Evolutionary conservation across 2,329 filamentous ascomycete genomes (phyloP), one percentile per base, ranked within the genome.

Genomic region (Curvularia sp.): DNA sequence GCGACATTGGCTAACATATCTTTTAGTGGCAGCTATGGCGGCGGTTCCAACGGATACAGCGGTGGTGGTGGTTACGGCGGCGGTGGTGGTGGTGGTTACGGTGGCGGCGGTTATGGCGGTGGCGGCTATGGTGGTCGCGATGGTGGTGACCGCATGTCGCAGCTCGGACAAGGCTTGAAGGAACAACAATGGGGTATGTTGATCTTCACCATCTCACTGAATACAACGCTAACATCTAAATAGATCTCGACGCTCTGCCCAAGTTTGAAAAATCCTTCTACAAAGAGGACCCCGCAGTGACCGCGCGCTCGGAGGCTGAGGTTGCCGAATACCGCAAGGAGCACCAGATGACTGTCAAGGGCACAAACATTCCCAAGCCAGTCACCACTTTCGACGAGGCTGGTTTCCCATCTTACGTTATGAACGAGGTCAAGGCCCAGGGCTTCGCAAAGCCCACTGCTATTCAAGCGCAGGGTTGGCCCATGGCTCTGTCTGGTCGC

Each of bases 231-330:
- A 67, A 78, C 63, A 56, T 25, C 23, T 55, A n/a, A 49, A 19
- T 67, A 95, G 95, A 99, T 77, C 72, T 95, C 53, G 83, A 78
- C 73, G 78, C 88, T 6, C 76, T 99, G 45, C 94, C 95, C 71
- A 98, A 98, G 80, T 99, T 99, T 81, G 95, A 99, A 78, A 99
- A 99, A 82, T 93, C 91, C 8, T 99, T 99, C 83, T 99, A 99
- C 87, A 97, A 98, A 83, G 95, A 98, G 81, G 89, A 95, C 76
- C 85, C 89, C 30, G 87, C 87, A 59, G 94, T 99, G 60, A 80
- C 87, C 61, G 83, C 80, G 71, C 91, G 95, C 74, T 88, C 92
- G 12, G 78, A 86, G 41, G 86, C 86, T 55, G 94, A 98, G 63
- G 90, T 99, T 57, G 90, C 93, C 27, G 90, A 88, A 55, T 99